Conservation (phyloP, 176 grass and related monocot species). For the Bonia amplexicaulis region DNA sequence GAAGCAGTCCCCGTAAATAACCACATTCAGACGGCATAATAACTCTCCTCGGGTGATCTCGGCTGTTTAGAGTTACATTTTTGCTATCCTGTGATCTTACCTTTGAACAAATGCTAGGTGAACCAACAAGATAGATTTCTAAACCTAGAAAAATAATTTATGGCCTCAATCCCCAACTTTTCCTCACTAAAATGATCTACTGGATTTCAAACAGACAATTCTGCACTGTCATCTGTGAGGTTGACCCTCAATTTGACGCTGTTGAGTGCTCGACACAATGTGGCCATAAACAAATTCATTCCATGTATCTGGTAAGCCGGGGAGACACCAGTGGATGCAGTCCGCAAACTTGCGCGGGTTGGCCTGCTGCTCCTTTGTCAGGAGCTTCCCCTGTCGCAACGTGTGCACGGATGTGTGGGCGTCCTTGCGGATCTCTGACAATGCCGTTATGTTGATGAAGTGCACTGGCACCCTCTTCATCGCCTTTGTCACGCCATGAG, state of each 20-base stretch:
- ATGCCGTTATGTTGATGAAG: conserved; percentile 77
- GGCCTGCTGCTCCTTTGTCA: conserved; percentile 62
- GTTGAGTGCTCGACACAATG: conserved; percentile 36
- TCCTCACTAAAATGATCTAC: conserved; percentile 16
- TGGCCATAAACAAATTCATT: conserved; percentile 70
- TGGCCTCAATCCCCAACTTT: conserved; percentile 24
- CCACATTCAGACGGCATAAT: conserved; percentile 11
- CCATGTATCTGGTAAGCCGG: conserved; percentile 62
- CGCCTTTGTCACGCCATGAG: conserved; percentile 42
- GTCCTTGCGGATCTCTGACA: conserved; percentile 91
- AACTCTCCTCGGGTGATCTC: background rate
- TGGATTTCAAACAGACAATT: conserved; percentile 10
- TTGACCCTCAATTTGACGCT: conserved; percentile 12
- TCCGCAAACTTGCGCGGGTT: conserved; percentile 67
- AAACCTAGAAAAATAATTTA: conserved; percentile 38
- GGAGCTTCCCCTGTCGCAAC: conserved; percentile 71
- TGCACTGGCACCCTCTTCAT: conserved; percentile 67
- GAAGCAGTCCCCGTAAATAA: conserved; percentile 1
- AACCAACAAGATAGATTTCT: conserved; percentile 39
- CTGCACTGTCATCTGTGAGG: conserved; percentile 40
- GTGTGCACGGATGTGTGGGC: conserved; percentile 90
- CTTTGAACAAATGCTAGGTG: conserved; percentile 36
- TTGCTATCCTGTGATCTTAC: conserved; percentile 31
- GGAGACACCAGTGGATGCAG: conserved; percentile 93
- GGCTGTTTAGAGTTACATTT: conserved; percentile 10